A percentile compares a stretch with the other conserved stretches of the same genome.
Conservation (phyloP, 345 rosid species). For the Rhodamnia rubescens region DNA sequence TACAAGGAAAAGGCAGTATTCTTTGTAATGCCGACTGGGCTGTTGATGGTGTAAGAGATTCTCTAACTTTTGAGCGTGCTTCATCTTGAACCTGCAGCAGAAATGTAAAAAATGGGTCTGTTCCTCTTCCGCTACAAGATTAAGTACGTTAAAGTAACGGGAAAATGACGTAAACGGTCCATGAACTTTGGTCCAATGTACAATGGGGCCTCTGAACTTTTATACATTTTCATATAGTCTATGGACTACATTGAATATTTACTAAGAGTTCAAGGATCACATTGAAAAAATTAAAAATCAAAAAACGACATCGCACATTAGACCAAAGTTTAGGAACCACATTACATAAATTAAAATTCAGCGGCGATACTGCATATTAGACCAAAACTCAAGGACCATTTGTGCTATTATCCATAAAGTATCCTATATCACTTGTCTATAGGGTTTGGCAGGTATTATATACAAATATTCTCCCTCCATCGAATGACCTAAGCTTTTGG, state of each 20-base stretch:
- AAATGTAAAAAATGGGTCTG: neutral
- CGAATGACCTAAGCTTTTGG: neutral
- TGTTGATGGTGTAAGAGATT: constrained; percentile 40
- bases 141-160: neutral
- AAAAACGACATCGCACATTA: too few relatives aligned
- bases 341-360: too few relatives aligned
- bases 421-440: neutral
- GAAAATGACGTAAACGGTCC: neutral
- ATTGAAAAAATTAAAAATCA: too few relatives aligned
- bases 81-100: constrained; percentile 54
- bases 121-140: neutral
- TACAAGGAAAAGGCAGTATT: constrained; percentile 67
- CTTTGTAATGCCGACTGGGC: constrained; percentile 53
- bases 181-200: too few relatives aligned
- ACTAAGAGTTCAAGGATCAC: too few relatives aligned
- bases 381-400: too few relatives aligned
- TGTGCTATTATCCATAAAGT: neutral
- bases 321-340: too few relatives aligned
- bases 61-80: constrained; percentile 58
- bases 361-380: too few relatives aligned
- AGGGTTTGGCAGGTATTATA: neutral
- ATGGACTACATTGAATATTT: too few relatives aligned
- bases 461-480: neutral
- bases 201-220: too few relatives aligned
- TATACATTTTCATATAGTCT: too few relatives aligned